phyloP scores from a whole-genome alignment of 768 basidiomycete genomes.

The Hericium erinaceus region DNA sequence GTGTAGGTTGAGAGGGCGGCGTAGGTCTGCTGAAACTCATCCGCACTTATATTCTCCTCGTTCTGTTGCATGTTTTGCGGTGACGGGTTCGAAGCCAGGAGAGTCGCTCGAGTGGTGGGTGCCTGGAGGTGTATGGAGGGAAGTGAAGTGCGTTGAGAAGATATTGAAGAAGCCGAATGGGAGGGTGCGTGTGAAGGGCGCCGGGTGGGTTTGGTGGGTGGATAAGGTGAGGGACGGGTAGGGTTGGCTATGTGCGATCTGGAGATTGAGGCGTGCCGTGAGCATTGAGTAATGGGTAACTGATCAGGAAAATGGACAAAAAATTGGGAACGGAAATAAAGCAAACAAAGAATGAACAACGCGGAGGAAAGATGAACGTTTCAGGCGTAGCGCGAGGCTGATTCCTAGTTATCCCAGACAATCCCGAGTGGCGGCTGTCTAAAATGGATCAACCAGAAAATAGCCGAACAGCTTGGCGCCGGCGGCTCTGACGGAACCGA shows the following conservation, averaged over 20 bases:
- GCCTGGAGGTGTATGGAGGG: slow-evolving; percentile 19
- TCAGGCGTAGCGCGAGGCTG: neutral
- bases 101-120: slow-evolving; percentile 10
- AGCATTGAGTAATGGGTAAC: neutral
- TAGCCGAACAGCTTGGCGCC: neutral
- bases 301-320: neutral
- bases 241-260: slow-evolving; percentile 1
- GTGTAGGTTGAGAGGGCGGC: slow-evolving; percentile 32
- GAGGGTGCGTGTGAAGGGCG: slow-evolving; percentile 12
- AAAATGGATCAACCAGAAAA: neutral
- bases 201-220: slow-evolving; percentile 13
- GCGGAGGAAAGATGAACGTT: neutral
- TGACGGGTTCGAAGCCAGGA: slow-evolving; percentile 9
- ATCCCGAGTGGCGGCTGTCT: neutral
- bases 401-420: neutral
- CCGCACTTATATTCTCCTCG: slow-evolving; percentile 11
- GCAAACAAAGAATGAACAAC: neutral
- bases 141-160: slow-evolving; percentile 20
- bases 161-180: slow-evolving; percentile 17
- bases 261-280: neutral
- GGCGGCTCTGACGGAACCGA: neutral
- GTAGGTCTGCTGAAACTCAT: slow-evolving; percentile 22
- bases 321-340: neutral
- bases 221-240: slow-evolving; percentile 9
- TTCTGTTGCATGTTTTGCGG: slow-evolving; percentile 13